phyloP scores from a whole-genome alignment of 495 filamentous ascomycete species.

The Alectoria sarmentosa region DNA sequence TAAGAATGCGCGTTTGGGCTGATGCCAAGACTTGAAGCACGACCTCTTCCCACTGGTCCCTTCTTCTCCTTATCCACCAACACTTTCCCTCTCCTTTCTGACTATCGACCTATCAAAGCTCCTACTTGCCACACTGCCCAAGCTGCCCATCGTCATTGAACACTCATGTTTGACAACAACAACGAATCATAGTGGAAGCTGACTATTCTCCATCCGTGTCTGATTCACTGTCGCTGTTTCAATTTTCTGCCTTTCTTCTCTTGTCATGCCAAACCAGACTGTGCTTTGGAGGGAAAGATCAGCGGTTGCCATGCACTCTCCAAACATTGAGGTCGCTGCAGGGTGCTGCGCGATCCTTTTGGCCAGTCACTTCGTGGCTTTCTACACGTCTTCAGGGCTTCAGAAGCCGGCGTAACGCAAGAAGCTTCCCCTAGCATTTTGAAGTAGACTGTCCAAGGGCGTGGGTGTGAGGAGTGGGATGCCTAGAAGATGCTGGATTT shows the following conservation, averaged over 20 bases:
- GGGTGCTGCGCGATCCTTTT: not conserved
- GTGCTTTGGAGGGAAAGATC: not conserved
- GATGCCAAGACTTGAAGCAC: slow-evolving; percentile 8
- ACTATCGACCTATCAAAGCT: not conserved
- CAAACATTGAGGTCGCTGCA: not conserved
- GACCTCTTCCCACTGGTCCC: slow-evolving; percentile 10
- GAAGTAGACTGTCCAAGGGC: not conserved
- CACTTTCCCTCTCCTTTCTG: not conserved
- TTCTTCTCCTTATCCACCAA: not conserved
- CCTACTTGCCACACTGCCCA: not conserved
- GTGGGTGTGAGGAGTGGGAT: not conserved
- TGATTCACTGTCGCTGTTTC: not conserved
- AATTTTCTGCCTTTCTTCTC: not conserved
- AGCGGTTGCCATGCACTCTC: not conserved
- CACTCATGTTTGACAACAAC: not conserved
- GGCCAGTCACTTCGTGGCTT: not conserved
- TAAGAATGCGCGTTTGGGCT: slow-evolving; percentile 9
- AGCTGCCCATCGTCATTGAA: not conserved
- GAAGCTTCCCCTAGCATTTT: no score
- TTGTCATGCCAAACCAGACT: not conserved
- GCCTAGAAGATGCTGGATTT: not conserved
- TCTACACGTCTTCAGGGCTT: not conserved
- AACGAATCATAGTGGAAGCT: not conserved
- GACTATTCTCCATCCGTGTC: not conserved
- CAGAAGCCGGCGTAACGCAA: not conserved